These are phyloP conservation scores for Orbilia ellipsospora DNA, from an alignment of 2,329 filamentous ascomycete genomes.

Conservation along the genomic window DNA sequence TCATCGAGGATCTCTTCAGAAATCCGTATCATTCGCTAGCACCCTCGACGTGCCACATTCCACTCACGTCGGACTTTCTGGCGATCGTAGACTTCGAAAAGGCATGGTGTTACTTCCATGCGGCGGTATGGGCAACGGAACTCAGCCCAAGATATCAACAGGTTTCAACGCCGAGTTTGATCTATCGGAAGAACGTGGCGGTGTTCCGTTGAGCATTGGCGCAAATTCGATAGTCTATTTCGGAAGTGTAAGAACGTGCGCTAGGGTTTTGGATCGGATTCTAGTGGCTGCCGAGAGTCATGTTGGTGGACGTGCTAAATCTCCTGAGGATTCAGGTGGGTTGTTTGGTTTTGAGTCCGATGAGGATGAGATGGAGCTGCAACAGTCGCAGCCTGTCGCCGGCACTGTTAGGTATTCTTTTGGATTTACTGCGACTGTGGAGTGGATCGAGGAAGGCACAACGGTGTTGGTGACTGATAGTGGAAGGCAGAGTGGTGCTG, in stretches of 20 bases:
- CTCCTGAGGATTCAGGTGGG: constrained; percentile 66
- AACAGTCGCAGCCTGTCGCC: constrained; percentile 14
- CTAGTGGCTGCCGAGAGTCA: constrained; percentile 18
- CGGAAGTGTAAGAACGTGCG: constrained; percentile 84
- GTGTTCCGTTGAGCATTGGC: constrained; percentile 71
- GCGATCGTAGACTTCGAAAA: constrained; percentile 68
- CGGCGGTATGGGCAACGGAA: constrained; percentile 60
- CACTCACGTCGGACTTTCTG: constrained; percentile 37
- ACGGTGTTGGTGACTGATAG: constrained; percentile 58
- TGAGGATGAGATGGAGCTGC: constrained; percentile 61
- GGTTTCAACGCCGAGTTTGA: constrained; percentile 78
- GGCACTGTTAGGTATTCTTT: constrained; percentile 46
- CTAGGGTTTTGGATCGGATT: constrained; percentile 73
- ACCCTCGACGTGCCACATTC: constrained; percentile 38
- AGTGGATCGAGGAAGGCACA: constrained; percentile 59
- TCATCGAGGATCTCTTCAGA: constrained; percentile 59
- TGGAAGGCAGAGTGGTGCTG: constrained; percentile 52
- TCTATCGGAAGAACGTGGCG: constrained; percentile 65
- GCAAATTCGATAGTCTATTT: constrained; percentile 84
- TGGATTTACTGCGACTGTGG: constrained; percentile 52
- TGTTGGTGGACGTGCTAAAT: constrained; percentile 60
- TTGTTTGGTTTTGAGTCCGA: constrained; percentile 71
- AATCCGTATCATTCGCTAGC: constrained; percentile 65
- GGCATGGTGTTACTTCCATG: constrained; percentile 82
- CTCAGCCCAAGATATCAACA: constrained; percentile 72